A percentile compares a stretch with the other conserved stretches of the same genome.
Conservation (phyloP, 257 asterid species). For the Knoxia roxburghii region DNA sequence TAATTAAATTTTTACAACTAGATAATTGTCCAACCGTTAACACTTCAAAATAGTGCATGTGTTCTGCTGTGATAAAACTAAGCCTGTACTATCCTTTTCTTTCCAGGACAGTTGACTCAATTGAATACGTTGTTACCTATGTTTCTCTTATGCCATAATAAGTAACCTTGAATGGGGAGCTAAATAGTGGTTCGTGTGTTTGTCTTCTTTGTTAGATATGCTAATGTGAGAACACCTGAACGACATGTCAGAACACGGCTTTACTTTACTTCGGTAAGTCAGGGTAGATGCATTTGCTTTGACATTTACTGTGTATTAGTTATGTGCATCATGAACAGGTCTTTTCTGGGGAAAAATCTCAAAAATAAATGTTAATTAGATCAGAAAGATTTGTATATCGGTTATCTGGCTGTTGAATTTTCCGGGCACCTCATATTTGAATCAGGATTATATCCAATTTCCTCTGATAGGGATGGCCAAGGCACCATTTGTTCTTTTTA, state of each 20-base stretch:
- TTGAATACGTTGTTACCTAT: not conserved
- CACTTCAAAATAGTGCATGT: not conserved
- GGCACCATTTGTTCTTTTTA: not conserved
- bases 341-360: not conserved
- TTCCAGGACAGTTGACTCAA: not conserved
- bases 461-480: not conserved
- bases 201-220: slow-evolving; percentile 53
- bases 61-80: not conserved
- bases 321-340: not conserved
- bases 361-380: not conserved
- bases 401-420: not conserved
- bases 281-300: slow-evolving; percentile 10
- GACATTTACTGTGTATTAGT: not conserved
- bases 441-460: not conserved
- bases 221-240: slow-evolving; percentile 81
- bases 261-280: slow-evolving; percentile 85
- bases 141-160: not conserved
- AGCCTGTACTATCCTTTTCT: not conserved
- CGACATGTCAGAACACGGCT: slow-evolving; percentile 91
- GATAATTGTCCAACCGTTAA: not conserved
- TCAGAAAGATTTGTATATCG: not conserved
- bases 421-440: not conserved
- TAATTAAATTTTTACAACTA: not conserved
- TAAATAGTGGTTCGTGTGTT: not conserved
- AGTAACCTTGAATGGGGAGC: no score